These are phyloP conservation scores for Zoysia matrella DNA, from an alignment of 202 grass and related monocot genomes.

Conservation along the genomic window DNA sequence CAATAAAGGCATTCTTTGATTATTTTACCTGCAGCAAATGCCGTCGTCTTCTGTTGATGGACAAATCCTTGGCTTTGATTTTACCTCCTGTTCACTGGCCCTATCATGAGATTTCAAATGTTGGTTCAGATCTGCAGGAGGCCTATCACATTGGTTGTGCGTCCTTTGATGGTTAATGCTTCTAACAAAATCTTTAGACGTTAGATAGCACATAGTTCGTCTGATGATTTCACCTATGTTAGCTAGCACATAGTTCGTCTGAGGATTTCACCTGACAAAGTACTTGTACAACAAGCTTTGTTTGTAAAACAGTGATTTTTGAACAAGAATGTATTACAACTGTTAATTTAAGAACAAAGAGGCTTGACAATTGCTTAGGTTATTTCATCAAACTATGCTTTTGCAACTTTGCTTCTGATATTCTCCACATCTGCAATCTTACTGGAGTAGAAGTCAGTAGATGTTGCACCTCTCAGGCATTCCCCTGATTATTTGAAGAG, in stretches of 20 bases:
- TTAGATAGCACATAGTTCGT: neutral
- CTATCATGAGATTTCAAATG: constrained; percentile 60
- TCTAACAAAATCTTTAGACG: constrained; percentile 1
- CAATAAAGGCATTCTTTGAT: constrained; percentile 27
- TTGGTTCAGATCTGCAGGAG: constrained; percentile 63
- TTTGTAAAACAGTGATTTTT: constrained; percentile 7
- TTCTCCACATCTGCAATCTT: neutral
- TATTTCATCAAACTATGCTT: neutral
- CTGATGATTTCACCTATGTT: neutral
- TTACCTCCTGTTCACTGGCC: constrained; percentile 83
- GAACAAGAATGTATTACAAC: neutral
- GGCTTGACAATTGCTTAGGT: neutral
- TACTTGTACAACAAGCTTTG: constrained; percentile 28
- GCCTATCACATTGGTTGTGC: constrained; percentile 95
- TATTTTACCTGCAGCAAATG: constrained; percentile 77
- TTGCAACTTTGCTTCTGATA: neutral
- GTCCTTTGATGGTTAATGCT: constrained; percentile 58
- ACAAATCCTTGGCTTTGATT: constrained; percentile 84
- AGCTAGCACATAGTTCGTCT: constrained; percentile 38
- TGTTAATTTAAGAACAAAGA: constrained; percentile 11
- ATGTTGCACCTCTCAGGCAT: neutral
- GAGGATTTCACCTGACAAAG: constrained; percentile 23
- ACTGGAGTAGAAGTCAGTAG: neutral
- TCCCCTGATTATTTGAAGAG: neutral
- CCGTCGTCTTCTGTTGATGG: constrained; percentile 67